Base-by-base conservation (phyloP, 352 stramenopile species). In the Aphanomyces astaci region DNA sequence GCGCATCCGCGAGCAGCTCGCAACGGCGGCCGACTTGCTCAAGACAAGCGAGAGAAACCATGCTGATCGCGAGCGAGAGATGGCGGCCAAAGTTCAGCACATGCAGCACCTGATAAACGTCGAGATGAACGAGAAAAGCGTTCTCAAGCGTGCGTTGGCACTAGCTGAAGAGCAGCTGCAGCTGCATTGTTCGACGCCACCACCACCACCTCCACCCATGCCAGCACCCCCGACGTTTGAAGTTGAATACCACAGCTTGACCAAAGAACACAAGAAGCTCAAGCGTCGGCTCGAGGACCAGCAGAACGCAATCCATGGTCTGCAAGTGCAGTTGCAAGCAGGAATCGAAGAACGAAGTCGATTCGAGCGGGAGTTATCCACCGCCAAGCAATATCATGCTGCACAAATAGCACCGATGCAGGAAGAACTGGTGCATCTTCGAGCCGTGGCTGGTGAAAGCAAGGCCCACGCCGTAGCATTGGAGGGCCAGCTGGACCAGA, bases 1-100 rank as follows among this genome's bases (percentile, higher is more conserved):
- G 30, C 71, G 79, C 32, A 77, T 89, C 25, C 81, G 88, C 60
- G 57, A 52, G n/a, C 83, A 91, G 62, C 75, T 91, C 7, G 72
- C 72, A 33, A 87, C 80, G 0, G 77, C 79, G 1, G 76, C 83
- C 1, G 75, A 88, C 32, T 54, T 91, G 59, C 75, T 91, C 11
- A 81, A 84, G 32, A 64, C 80, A 9, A 82, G 74, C 3, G 83
- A 68, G 39, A 40, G 62, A 19, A 59, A 43, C 27, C 10, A 28
- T 10, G 32, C n/a, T 13, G 62, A 68, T 24, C 46, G 62, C 28
- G 62, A 68, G 19, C 49, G 33, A 48, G 55, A 76, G 3, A 51
- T 72, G 7, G 56, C 64, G 1, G 31, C 22, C 3, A 54, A 68
- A 1, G 57, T 78, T 4, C 27, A 71, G 7, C 17, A 17, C 0